Percentiles rank a stretch among this genome's conserved stretches.
Conservation (phyloP, 306 rosid species). For the Gastrolobium bilobum region DNA sequence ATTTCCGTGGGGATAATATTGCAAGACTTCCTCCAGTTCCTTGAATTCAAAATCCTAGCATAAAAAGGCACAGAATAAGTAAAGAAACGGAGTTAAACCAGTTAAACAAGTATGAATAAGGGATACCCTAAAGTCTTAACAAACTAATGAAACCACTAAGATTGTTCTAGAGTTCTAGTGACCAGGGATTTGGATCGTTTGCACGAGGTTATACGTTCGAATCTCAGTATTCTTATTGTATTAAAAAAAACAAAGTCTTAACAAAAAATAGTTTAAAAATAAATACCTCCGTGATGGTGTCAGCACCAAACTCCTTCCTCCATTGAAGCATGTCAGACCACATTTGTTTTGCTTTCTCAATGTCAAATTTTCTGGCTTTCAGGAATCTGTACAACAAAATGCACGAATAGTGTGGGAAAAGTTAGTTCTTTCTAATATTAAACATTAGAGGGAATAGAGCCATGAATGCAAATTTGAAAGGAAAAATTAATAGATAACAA, state of each 20-base stretch:
- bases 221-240: no score
- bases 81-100: background rate
- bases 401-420: background rate
- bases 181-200: no score
- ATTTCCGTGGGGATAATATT: conserved; percentile 90
- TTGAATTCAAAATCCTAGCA: conserved; percentile 82
- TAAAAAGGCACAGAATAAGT: conserved; percentile 25
- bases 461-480: background rate
- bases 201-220: no score
- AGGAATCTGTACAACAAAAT: conserved; percentile 64
- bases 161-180: no score
- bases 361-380: conserved; percentile 87
- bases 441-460: background rate
- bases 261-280: background rate
- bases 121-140: background rate
- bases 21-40: conserved; percentile 75
- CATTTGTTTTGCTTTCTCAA: conserved; percentile 90
- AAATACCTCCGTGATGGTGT: conserved; percentile 76
- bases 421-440: background rate
- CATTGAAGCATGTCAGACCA: conserved; percentile 92
- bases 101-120: background rate
- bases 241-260: no score
- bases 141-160: no score
- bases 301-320: conserved; percentile 91
- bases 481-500: background rate